Evolutionary conservation across 345 rosid genomes (phyloP), one percentile per base, ranked within the genome.

Genomic region (Turritis glabra): DNA sequence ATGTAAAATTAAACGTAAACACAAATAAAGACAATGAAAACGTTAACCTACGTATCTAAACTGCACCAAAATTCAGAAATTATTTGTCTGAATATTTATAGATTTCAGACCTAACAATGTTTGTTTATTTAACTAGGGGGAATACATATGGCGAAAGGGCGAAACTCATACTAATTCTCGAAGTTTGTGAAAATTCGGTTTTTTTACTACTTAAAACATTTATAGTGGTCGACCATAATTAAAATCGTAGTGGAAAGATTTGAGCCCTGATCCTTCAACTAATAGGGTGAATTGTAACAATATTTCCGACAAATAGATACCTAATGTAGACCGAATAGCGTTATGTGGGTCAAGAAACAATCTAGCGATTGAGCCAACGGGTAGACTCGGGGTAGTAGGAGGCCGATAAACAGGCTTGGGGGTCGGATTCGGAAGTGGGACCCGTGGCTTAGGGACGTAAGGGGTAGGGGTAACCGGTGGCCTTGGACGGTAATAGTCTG

Each of bases 291-390:
- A 50, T 9, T 2, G 4, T 41, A 35, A 33, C 19, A 23, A 65
- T 10, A 7, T 60, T 23, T 44, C 1, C 38, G 25, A 44, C 14
- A 8, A 77, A 69, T 3, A 46, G 15, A 27, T 71, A 77, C 81
- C 81, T 67, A 78, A 66, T 1, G 40, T 75, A 2, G 80, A 59
- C 0, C 98, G 92, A 5, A 84, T 82, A 3, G 86, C 82, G 62
- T 93, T 93, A 7, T 93, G 98, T 8, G 96, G 94, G 55, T 73
- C 82, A 66, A 93, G 57, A 77, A 85, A 93, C 56, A 82, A 84
- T 52, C 60, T 75, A 1, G 80, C 84, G 19, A 46, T 26, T 55
- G 81, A 77, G 66, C 81, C 77, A 23, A 64, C 51, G 29, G 77
- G 81, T 30, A 23, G 56, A 0, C 15, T 27, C 2, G 80, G 80